Evolutionary conservation across 1,284 basidiomycete species (phyloP), one percentile per base, ranked within the genome.

Genomic region (Rhizoctonia solani): DNA sequence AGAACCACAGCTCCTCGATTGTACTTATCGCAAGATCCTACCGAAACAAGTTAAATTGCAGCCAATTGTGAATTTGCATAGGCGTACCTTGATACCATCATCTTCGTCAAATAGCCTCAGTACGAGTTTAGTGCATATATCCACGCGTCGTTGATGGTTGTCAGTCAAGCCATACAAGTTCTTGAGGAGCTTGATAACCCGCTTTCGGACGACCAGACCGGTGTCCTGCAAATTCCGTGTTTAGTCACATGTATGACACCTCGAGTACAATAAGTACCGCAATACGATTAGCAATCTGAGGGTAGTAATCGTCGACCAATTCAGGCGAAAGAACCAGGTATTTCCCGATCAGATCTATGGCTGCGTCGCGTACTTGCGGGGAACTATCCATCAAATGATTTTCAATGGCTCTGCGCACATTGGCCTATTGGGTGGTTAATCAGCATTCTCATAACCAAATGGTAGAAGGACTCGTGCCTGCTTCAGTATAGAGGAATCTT

Each of bases 291-390:
- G 90, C 86, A 41, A 99, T 90, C 76, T 87, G 87, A 42, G 84
- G 82, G 74, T 95, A 95, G 78, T 98, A 97, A 70, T 92, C 85
- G 2, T 85, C 83, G 0, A 92, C 92, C 27, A 97, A 86, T 67
- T 89, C 86, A 0, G 93, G 91, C 1, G 89, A 88, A 68, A 93
- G 88, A 27, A 95, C 85, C 77, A 98, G 88, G 74, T 98, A 97
- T 78, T 93, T 96, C 29, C 96, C 95, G 68, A 99, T 91, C 54
- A 99, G 81, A 70, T 97, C 95, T 6, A 99, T 91, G 4, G 96
- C 94, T 4, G 93, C 92, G 76, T 99, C 97, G 37, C 96, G 89
- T 19, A 99, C 97, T 27, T 90, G 89, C 0, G 95, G 88, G 0
- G 95, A 98, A 67, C 85, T 88, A 74, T 99, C 96, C 2, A 90